phyloP scores from a whole-genome alignment of 192 early-diverging fungal genomes.

The Dispira simplex region DNA sequence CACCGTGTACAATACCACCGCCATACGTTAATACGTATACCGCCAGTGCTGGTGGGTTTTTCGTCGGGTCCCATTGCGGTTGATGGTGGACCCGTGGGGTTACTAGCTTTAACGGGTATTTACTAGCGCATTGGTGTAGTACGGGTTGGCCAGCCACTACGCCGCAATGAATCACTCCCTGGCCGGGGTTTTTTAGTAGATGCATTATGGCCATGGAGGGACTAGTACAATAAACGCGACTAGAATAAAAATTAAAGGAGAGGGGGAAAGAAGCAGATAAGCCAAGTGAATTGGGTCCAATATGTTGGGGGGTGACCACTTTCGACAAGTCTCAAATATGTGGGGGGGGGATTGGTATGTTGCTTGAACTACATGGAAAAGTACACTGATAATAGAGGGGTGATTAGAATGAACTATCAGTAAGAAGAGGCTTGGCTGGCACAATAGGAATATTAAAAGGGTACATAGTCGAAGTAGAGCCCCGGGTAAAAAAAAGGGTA shows the following conservation, averaged over 20 bases:
- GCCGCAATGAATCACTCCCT: conserved; percentile 22
- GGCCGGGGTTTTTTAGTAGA: conserved; percentile 12
- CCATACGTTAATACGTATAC: conserved; percentile 63
- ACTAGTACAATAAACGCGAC: neutral
- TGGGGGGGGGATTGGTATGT: too few relatives aligned
- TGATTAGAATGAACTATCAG: too few relatives aligned
- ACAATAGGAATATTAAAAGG: too few relatives aligned
- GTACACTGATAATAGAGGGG: too few relatives aligned
- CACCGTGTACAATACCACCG: conserved; percentile 63
- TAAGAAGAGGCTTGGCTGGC: too few relatives aligned
- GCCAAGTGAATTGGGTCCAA: too few relatives aligned
- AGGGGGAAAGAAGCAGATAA: neutral
- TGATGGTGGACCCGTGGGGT: conserved; percentile 19
- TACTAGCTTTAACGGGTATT: conserved; percentile 32
- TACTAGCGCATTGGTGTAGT: conserved; percentile 15
- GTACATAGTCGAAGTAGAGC: too few relatives aligned
- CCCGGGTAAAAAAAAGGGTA: too few relatives aligned
- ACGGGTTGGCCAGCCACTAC: conserved; percentile 18
- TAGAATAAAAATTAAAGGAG: neutral
- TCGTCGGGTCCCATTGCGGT: conserved; percentile 15
- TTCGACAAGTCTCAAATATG: too few relatives aligned
- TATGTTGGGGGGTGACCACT: too few relatives aligned
- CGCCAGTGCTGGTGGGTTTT: conserved; percentile 10
- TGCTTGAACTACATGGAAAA: too few relatives aligned
- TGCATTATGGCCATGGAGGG: neutral